Percentiles rank a stretch among this genome's conserved stretches.
Evolutionary conservation across 1,284 basidiomycete species (phyloP).

Genomic region (Porogramme epimiltina): DNA sequence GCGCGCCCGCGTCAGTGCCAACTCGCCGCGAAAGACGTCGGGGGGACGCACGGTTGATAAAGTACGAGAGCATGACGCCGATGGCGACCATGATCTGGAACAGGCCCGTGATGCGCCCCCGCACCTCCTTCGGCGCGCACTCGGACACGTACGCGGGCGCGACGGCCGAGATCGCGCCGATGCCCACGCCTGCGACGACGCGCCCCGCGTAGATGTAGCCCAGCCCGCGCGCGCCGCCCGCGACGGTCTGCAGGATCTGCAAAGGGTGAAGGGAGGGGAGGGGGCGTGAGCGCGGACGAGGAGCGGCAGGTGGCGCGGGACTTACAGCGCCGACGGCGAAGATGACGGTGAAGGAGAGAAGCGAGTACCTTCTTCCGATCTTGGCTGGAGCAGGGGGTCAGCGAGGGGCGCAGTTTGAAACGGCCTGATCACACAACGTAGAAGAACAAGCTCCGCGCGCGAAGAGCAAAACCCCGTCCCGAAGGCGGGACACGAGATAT

Average conservation of each 20-base stretch:
- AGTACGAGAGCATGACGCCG: conserved; percentile 80
- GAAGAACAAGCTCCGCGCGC: too few species aligned
- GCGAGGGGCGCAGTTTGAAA: not conserved
- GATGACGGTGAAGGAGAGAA: conserved; percentile 59
- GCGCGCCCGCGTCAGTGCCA: not conserved
- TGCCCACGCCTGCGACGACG: conserved; percentile 68
- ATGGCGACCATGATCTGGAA: conserved; percentile 84
- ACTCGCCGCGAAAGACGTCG: not conserved
- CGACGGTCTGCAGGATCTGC: conserved; percentile 61
- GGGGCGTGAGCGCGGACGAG: not conserved
- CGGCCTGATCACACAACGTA: too few species aligned
- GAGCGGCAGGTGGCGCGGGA: conserved; percentile 25
- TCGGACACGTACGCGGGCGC: conserved; percentile 80
- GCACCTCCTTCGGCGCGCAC: conserved; percentile 75
- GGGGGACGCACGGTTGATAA: conserved; percentile 62
- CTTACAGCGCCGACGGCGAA: conserved; percentile 70
- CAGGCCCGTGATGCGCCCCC: conserved; percentile 71
- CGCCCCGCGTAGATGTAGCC: conserved; percentile 75
- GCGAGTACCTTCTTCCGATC: conserved; percentile 56
- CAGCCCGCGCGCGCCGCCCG: conserved; percentile 55
- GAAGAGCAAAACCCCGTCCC: too few species aligned
- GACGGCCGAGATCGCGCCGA: conserved; percentile 68
- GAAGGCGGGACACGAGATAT: too few species aligned
- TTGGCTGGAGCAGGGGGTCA: conserved; percentile 36
- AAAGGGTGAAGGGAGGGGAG: not conserved